Percentiles rank a stretch among this genome's conserved stretches.
phyloP scores from a whole-genome alignment of 371 early-diverging fungal genomes.

The Apophysomyces elegans region DNA sequence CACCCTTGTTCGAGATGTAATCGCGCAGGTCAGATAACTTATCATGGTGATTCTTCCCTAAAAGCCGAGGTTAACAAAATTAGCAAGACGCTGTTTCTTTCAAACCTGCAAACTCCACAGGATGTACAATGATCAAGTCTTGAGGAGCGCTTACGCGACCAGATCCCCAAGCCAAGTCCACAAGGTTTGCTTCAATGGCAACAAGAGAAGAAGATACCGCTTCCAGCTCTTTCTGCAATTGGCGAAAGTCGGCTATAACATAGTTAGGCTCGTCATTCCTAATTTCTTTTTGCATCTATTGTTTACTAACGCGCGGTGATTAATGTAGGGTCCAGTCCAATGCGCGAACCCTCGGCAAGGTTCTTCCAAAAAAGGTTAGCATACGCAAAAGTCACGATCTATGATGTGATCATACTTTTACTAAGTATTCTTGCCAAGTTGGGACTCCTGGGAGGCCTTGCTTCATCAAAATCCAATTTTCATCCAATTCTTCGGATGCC shows the following conservation, averaged over 20 bases:
- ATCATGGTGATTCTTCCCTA: conserved; percentile 47
- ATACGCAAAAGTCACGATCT: not conserved
- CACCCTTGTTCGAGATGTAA: conserved; percentile 59
- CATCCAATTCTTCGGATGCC: conserved; percentile 91
- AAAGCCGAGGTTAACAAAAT: not conserved
- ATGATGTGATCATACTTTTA: conserved; percentile 47
- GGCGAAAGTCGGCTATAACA: conserved; percentile 60
- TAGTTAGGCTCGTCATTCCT: conserved; percentile 42
- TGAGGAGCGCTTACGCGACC: conserved; percentile 70
- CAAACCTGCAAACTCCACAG: conserved; percentile 74
- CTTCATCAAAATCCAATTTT: conserved; percentile 93
- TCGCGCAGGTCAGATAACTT: conserved; percentile 70
- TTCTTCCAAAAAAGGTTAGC: conserved; percentile 35
- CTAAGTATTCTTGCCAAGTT: conserved; percentile 88
- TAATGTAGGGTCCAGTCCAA: conserved; percentile 87
- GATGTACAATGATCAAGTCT: conserved; percentile 68
- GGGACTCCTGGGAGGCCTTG: conserved; percentile 86
- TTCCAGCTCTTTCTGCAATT: conserved; percentile 58
- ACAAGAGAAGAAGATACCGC: conserved; percentile 59
- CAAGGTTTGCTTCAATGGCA: conserved; percentile 67
- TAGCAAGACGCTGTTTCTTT: not conserved
- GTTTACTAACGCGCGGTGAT: conserved; percentile 61
- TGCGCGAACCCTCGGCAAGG: conserved; percentile 69
- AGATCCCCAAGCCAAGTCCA: conserved; percentile 83
- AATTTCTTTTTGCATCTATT: conserved; percentile 30